Percentiles rank a stretch among this genome's conserved stretches.
Conservation (phyloP, 306 rosid species). For the Begonia peltatifolia region DNA sequence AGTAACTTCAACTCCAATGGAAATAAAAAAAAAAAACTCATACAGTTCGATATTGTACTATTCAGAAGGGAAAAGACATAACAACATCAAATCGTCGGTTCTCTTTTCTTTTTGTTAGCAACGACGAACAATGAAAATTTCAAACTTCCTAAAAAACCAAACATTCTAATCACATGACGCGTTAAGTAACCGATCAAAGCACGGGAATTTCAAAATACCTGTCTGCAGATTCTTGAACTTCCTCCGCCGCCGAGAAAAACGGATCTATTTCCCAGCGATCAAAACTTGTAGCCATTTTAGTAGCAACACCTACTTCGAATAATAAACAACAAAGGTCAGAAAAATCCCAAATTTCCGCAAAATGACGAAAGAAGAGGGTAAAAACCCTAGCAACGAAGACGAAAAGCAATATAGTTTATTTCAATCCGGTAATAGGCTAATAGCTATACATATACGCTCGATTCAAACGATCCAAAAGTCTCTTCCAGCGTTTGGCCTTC, state of each 20-base stretch:
- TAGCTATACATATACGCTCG: not conserved
- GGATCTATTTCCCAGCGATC: constrained; percentile 98
- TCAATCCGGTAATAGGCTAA: not conserved
- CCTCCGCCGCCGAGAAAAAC: constrained; percentile 85
- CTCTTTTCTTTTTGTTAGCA: not conserved
- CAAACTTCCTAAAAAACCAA: too few relatives aligned
- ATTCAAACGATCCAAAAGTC: not conserved
- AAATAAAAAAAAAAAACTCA: too few relatives aligned
- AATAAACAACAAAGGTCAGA: not conserved
- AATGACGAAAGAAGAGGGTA: not conserved
- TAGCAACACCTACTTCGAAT: not conserved
- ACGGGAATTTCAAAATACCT: constrained; percentile 26
- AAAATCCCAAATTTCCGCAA: not conserved
- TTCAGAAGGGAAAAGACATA: too few relatives aligned
- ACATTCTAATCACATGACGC: too few relatives aligned
- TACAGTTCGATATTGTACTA: too few relatives aligned
- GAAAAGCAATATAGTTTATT: too few relatives aligned
- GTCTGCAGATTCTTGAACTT: constrained; percentile 94
- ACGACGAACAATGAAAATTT: not conserved
- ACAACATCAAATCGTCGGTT: not conserved
- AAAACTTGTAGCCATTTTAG: constrained; percentile 64
- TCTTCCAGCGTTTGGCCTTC: not conserved
- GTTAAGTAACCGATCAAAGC: too few relatives aligned
- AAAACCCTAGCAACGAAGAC: not conserved
- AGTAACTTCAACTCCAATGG: too few relatives aligned